phyloP scores from a whole-genome alignment of 257 asterid genomes.

The Dorcoceras hygrometricum region DNA sequence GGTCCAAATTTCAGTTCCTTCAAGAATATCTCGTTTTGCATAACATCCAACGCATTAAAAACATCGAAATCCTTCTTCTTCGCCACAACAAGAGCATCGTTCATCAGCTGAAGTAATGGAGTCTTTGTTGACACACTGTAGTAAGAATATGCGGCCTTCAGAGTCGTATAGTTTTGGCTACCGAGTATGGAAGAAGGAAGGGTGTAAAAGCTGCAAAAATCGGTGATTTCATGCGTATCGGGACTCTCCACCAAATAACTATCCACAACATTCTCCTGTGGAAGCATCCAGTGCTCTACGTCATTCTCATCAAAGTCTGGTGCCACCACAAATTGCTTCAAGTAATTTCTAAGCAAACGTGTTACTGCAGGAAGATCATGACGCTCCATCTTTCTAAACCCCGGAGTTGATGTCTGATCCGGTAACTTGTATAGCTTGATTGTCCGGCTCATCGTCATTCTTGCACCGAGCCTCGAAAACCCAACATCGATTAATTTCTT shows the following conservation, averaged over 20 bases:
- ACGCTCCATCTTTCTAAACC: constrained; percentile 78
- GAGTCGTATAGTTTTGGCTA: constrained; percentile 54
- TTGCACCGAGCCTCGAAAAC: constrained; percentile 75
- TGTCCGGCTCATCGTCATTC: constrained; percentile 93
- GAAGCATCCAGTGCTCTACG: constrained; percentile 84
- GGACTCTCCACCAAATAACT: constrained; percentile 84
- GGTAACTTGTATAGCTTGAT: constrained; percentile 77
- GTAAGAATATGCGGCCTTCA: constrained; percentile 78
- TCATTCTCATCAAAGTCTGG: constrained; percentile 75
- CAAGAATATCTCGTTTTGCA: constrained; percentile 71
- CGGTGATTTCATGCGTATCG: constrained; percentile 70
- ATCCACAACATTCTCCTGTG: constrained; percentile 67
- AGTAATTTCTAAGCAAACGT: constrained; percentile 65
- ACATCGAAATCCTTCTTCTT: constrained; percentile 78
- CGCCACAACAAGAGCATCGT: constrained; percentile 77
- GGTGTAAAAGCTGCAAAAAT: constrained; percentile 77
- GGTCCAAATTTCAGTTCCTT: constrained; percentile 91
- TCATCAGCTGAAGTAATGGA: constrained; percentile 75
- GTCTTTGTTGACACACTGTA: constrained; percentile 71
- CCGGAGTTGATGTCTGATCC: constrained; percentile 54
- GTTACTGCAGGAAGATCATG: constrained; percentile 83
- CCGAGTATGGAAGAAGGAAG: constrained; percentile 86
- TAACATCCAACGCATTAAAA: constrained; percentile 83
- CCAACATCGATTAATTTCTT: constrained; percentile 91
- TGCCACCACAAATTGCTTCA: constrained; percentile 63